These are phyloP conservation scores for Spathaspora passalidarum DNA, from an alignment of 805 yeast species.

Conservation along the genomic window DNA sequence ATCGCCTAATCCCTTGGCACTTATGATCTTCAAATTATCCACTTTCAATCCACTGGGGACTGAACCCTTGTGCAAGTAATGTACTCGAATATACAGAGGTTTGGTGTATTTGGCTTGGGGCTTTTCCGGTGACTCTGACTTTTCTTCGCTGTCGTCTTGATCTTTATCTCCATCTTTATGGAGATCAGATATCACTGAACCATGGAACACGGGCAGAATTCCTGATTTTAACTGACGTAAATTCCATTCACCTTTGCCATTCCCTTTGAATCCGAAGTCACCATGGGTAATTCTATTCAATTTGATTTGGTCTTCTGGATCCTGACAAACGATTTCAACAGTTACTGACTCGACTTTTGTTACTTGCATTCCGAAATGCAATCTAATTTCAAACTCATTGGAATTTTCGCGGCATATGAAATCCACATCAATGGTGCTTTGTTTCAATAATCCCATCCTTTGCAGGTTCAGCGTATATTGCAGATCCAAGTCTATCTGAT, in stretches of 20 bases:
- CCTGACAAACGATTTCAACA: constrained; percentile 23
- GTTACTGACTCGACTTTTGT: constrained; percentile 30
- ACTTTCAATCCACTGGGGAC: constrained; percentile 76
- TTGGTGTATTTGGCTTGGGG: constrained; percentile 10
- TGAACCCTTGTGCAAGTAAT: constrained; percentile 61
- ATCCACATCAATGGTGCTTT: constrained; percentile 47
- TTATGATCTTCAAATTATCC: constrained; percentile 55
- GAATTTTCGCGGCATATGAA: constrained; percentile 28
- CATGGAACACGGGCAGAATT: constrained; percentile 64
- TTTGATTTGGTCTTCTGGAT: constrained; percentile 38
- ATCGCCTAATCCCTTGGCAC: constrained; percentile 56
- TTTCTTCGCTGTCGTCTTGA: constrained; percentile 17
- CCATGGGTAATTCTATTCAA: constrained; percentile 72
- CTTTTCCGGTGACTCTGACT: constrained; percentile 4
- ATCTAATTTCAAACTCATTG: constrained; percentile 62
- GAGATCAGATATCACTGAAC: constrained; percentile 35
- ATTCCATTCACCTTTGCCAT: constrained; percentile 64
- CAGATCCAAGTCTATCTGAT: constrained; percentile 51
- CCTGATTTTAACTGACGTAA: constrained; percentile 59
- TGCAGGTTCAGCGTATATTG: constrained; percentile 10
- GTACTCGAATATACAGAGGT: constrained; percentile 43
- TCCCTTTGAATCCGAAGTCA: constrained; percentile 56
- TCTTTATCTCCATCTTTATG: constrained; percentile 9
- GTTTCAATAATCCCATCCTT: constrained; percentile 37
- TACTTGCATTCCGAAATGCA: constrained; percentile 32